phyloP scores from a whole-genome alignment of 2,329 filamentous ascomycete species.

The Pestalotiopsis sp. region DNA sequence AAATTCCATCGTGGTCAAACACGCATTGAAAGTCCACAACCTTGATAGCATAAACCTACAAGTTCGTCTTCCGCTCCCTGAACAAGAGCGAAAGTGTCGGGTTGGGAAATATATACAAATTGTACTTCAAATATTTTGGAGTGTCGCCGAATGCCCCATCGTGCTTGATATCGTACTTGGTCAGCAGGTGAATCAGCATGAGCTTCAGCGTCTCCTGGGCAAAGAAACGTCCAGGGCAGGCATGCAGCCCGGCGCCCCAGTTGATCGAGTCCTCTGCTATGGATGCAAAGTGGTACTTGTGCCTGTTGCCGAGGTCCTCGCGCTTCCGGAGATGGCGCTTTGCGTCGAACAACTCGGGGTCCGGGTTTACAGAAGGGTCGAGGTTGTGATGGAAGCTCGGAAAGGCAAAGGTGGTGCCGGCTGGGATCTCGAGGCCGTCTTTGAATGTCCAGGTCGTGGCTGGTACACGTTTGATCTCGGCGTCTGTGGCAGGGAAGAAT shows the following conservation, averaged over 20 bases:
- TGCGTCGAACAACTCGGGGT: slow-evolving; percentile 5
- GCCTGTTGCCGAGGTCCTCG: neutral
- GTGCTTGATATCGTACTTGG: slow-evolving; percentile 6
- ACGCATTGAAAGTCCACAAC: no score
- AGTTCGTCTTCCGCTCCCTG: neutral
- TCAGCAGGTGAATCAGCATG: slow-evolving; percentile 2
- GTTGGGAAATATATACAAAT: slow-evolving; percentile 5
- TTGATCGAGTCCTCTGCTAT: slow-evolving; percentile 12
- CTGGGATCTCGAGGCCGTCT: slow-evolving; percentile 21
- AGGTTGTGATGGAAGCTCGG: slow-evolving; percentile 15
- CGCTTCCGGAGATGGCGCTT: slow-evolving; percentile 13
- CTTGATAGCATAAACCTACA: no score
- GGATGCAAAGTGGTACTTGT: slow-evolving; percentile 19
- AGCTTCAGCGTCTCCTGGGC: slow-evolving; percentile 3
- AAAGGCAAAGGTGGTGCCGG: slow-evolving; percentile 17
- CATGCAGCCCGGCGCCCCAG: slow-evolving; percentile 12
- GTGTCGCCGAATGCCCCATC: slow-evolving; percentile 3
- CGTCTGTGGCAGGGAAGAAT: slow-evolving; percentile 2
- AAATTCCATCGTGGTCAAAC: no score
- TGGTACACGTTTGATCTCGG: slow-evolving; percentile 10
- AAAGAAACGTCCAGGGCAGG: slow-evolving; percentile 10
- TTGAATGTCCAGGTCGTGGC: neutral
- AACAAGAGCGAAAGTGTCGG: neutral
- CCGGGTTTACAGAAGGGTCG: slow-evolving; percentile 22
- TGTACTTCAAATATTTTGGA: neutral